A percentile compares a stretch with the other conserved stretches of the same genome.
Evolutionary conservation across 768 basidiomycete species (phyloP).

Genomic region (Suillus cothurnatus): DNA sequence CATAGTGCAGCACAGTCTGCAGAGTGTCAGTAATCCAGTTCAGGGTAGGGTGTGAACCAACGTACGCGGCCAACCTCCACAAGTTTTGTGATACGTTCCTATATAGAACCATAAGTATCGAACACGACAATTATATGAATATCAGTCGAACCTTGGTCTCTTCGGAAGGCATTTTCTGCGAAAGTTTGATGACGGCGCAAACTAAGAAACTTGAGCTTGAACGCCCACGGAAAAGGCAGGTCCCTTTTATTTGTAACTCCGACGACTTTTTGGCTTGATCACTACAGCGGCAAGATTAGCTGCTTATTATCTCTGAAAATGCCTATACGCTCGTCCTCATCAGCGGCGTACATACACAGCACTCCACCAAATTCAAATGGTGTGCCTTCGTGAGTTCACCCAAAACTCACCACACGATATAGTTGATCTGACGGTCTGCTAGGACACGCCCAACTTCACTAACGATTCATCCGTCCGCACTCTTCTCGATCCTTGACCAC

Average conservation of each 20-base stretch:
- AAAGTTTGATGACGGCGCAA: conserved; percentile 7
- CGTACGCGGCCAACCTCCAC: conserved; percentile 82
- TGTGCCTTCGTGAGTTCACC: conserved; percentile 37
- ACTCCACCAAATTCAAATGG: conserved; percentile 30
- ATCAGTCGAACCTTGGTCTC: conserved; percentile 72
- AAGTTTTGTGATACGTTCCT: conserved; percentile 84
- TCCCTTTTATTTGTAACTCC: conserved; percentile 32
- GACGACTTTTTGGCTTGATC: conserved; percentile 20
- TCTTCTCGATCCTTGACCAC: conserved; percentile 96
- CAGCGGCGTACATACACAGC: conserved; percentile 46
- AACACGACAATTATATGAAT: neutral
- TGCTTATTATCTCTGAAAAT: conserved; percentile 34
- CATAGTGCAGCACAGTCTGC: conserved; percentile 89
- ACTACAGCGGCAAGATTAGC: conserved; percentile 7
- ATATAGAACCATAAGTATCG: conserved; percentile 1
- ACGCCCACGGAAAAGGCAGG: conserved; percentile 10
- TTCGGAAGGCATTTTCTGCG: conserved; percentile 75
- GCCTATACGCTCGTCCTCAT: conserved; percentile 49
- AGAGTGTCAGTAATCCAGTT: conserved; percentile 9
- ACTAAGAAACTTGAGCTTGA: conserved; percentile 6
- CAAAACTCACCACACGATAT: neutral
- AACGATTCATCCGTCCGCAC: conserved; percentile 87
- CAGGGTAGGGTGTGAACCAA: conserved; percentile 18
- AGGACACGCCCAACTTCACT: conserved; percentile 75
- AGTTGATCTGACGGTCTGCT: conserved; percentile 5